phyloP scores from a whole-genome alignment of 495 filamentous ascomycete species.

The Penicillium pulvis region DNA sequence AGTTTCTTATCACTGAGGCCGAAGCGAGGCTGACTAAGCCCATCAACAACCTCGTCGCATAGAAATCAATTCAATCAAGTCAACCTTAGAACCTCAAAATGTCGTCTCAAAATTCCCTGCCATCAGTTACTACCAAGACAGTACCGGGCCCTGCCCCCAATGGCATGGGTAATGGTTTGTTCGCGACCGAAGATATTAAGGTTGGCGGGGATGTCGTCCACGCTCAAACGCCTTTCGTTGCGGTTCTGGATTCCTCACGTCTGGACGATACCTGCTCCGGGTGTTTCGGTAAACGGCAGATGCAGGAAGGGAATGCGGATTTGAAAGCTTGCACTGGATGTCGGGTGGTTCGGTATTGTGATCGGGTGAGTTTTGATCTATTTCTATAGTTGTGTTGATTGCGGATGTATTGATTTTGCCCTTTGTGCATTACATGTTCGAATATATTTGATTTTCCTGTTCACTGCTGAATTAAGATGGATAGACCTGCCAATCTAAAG shows the following conservation, averaged over 20 bases:
- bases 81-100: constrained; percentile 17
- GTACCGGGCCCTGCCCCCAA: constrained; percentile 27
- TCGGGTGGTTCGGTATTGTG: constrained; percentile 64
- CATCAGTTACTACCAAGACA: constrained; percentile 32
- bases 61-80: neutral
- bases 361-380: constrained; percentile 50
- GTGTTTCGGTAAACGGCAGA: constrained; percentile 41
- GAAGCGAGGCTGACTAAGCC: constrained; percentile 17
- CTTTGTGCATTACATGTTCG: neutral
- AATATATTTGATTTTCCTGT: neutral
- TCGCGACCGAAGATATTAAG: constrained; percentile 38
- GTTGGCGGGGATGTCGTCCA: constrained; percentile 42
- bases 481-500: constrained; percentile 62
- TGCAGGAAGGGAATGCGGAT: constrained; percentile 22
- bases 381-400: neutral
- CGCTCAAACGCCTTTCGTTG: constrained; percentile 42
- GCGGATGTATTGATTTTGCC: neutral
- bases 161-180: constrained; percentile 46
- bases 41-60: neutral
- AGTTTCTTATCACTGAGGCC: neutral
- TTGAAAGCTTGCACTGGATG: constrained; percentile 64
- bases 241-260: constrained; percentile 44
- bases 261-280: constrained; percentile 47
- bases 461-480: constrained; percentile 1
- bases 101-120: constrained; percentile 21